Percentiles rank a stretch among this genome's conserved stretches.
phyloP scores from a whole-genome alignment of 225 moss, liverwort and hornwort species.

The Climacium dendroides region DNA sequence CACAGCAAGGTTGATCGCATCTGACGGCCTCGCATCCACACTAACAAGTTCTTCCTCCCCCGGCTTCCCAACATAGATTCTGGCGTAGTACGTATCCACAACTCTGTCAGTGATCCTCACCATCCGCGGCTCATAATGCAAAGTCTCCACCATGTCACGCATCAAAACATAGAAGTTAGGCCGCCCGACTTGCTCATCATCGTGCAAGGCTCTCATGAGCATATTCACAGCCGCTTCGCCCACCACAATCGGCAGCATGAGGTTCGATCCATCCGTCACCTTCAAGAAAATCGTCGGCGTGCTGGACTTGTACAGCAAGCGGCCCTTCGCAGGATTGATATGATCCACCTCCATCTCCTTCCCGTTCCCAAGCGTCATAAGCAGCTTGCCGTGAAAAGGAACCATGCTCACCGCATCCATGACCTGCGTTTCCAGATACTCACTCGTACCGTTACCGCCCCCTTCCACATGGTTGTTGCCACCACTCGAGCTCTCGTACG shows the following conservation, averaged over 20 bases:
- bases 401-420: conserved; percentile 81
- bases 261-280: conserved; percentile 61
- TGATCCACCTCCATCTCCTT: conserved; percentile 95
- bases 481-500: conserved; percentile 48
- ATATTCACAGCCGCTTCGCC: conserved; percentile 84
- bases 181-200: conserved; percentile 55
- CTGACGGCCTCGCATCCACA: conserved; percentile 90
- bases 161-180: conserved; percentile 89
- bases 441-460: conserved; percentile 37
- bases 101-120: conserved; percentile 93
- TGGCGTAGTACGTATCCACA: conserved; percentile 84
- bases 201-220: conserved; percentile 92
- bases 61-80: conserved; percentile 78
- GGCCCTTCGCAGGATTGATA: conserved; percentile 78
- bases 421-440: conserved; percentile 38
- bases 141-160: conserved; percentile 70
- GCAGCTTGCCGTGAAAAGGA: conserved; percentile 74
- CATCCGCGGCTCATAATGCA: conserved; percentile 89
- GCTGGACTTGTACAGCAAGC: conserved; percentile 72
- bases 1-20: conserved; percentile 89
- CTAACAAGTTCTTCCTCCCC: conserved; percentile 68
- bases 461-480: conserved; percentile 53
- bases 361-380: conserved; percentile 73
- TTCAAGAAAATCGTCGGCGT: conserved; percentile 93
- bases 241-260: conserved; percentile 93